A percentile compares a stretch with the other conserved stretches of the same genome.
These are phyloP conservation scores for Ustilago nuda DNA, from an alignment of 1,284 basidiomycete species.

Conservation along the genomic window DNA sequence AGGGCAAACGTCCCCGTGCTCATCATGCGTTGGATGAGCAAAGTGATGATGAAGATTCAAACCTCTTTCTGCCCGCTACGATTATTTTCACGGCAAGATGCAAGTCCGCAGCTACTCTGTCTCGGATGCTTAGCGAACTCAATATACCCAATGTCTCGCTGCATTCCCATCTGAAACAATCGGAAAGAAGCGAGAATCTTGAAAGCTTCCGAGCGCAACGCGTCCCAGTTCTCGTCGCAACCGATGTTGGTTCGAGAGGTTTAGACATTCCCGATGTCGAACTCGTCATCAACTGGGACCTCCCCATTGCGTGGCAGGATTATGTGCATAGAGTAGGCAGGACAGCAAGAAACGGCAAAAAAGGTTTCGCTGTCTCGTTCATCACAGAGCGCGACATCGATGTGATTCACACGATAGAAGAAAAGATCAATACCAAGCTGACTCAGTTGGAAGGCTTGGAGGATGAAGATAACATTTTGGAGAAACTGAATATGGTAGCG, in stretches of 20 bases:
- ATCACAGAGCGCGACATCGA: slow-evolving; percentile 94
- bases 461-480: slow-evolving; percentile 84
- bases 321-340: slow-evolving; percentile 77
- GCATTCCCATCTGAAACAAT: slow-evolving; percentile 91
- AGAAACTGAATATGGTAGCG: slow-evolving; percentile 86
- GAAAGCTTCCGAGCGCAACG: slow-evolving; percentile 83
- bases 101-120: slow-evolving; percentile 81
- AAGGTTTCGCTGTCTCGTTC: slow-evolving; percentile 90
- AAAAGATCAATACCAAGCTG: slow-evolving; percentile 77
- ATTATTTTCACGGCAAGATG: slow-evolving; percentile 94
- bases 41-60: slow-evolving; percentile 33
- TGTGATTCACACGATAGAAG: slow-evolving; percentile 84
- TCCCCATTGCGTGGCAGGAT: slow-evolving; percentile 77
- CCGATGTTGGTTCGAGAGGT: slow-evolving; percentile 68
- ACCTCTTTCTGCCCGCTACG: slow-evolving; percentile 76
- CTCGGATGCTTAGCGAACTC: slow-evolving; percentile 78
- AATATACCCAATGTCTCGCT: slow-evolving; percentile 86
- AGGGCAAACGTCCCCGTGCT: slow-evolving; percentile 26
- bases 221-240: slow-evolving; percentile 65
- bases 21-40: slow-evolving; percentile 34
- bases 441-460: slow-evolving; percentile 53
- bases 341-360: slow-evolving; percentile 91
- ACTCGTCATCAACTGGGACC: slow-evolving; percentile 95
- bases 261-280: slow-evolving; percentile 77
- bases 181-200: slow-evolving; percentile 84